Evolutionary conservation across 2,329 filamentous ascomycete species (phyloP).

Genomic region (Arthroderma uncinatum): DNA sequence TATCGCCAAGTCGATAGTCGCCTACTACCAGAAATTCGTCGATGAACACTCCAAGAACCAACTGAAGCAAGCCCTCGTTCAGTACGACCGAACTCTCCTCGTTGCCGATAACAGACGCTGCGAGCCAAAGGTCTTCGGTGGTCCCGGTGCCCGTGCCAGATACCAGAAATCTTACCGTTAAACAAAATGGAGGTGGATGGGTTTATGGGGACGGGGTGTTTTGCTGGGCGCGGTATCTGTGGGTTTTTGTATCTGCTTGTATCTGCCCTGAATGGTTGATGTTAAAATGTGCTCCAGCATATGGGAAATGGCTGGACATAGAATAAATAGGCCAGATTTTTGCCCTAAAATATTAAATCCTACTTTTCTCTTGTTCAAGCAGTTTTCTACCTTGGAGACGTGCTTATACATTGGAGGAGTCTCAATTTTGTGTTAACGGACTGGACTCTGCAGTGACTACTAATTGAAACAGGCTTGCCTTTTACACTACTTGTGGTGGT

Average conservation of each 20-base stretch:
- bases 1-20: conserved; percentile 92
- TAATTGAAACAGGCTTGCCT: background rate
- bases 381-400: background rate
- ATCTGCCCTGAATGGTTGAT: conserved; percentile 5
- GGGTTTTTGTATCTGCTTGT: conserved; percentile 6
- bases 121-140: conserved; percentile 89
- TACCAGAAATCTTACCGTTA: conserved; percentile 99
- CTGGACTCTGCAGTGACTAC: background rate
- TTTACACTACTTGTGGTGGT: background rate
- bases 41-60: conserved; percentile 99
- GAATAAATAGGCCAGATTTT: conserved; percentile 6
- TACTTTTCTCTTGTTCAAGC: conserved; percentile 3
- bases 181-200: conserved; percentile 25
- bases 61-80: conserved; percentile 91
- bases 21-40: conserved; percentile 99
- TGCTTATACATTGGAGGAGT: background rate
- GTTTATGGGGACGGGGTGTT: conserved; percentile 8
- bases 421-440: background rate
- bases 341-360: conserved; percentile 7
- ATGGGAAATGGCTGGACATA: conserved; percentile 5
- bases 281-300: conserved; percentile 6
- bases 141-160: conserved; percentile 82
- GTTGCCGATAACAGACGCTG: conserved; percentile 98
- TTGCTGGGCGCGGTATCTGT: conserved; percentile 1
- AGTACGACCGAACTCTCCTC: conserved; percentile 93